Base-by-base conservation (phyloP, 441 rosid species). In the Erodium moschatum region DNA sequence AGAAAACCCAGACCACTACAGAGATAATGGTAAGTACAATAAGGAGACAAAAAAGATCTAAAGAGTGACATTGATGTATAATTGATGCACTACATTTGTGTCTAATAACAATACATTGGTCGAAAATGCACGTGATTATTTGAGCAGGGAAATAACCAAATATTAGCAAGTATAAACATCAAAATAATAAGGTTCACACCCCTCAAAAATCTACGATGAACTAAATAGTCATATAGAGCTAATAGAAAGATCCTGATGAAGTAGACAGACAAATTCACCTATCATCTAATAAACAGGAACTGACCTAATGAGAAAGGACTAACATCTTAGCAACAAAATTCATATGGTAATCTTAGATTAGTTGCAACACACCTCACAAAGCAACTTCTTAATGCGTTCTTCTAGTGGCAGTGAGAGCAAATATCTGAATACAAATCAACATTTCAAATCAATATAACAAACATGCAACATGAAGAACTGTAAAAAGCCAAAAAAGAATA, bases 361-460 rank as follows among this genome's bases (percentile, higher is more conserved):
- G 63, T 64, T 27, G 74, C 40, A 72, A 85, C 89, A 77, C 54
- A 92, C 97, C 97, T 91, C 85, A 50, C 77, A 72, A 56, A 93
- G 86, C 77, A 93, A 61, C 79, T 79, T 88, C 86, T 84, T 76
- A 54, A 91, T 15, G 18, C 91, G 94, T 69, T 87, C 95, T 75
- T 85, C 88, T 54, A 83, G 76, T 10, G 97, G 81, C 77, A 86
- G 68, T 40, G 89, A 79, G 65, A 83, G 80, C 75, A 93, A 80
- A 58, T 20, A 72, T 89, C 96, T 93, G 97, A 76, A 72, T 56
- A 67, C 18, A 62, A 8, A 29, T 56, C 3, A 24, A 6, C 13
- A 62, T 24, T 16, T 4, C 67, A 64, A 29, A 38, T 60, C 48
- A 70, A 74, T 6, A 40, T 38, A 33, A 60, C 6, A 66, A 68